Evolutionary conservation across 2,329 filamentous ascomycete genomes (phyloP).

Genomic region (Colletotrichum sp.): DNA sequence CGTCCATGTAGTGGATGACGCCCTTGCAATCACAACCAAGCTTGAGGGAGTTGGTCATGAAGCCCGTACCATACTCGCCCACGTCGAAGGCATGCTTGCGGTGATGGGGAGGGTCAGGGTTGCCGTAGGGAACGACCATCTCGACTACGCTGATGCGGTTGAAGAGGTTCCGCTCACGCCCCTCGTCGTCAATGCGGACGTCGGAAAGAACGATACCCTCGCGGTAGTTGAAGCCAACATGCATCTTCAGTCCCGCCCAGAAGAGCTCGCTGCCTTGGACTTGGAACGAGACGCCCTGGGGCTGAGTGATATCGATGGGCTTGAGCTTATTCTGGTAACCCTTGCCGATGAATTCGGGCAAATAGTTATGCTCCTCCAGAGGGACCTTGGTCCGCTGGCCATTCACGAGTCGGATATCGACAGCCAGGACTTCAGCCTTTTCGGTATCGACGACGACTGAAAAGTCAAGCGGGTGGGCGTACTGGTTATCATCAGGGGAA

Average conservation of each 20-base stretch:
- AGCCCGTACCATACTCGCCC: neutral
- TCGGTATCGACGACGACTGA: constrained; percentile 51
- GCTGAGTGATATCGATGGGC: constrained; percentile 74
- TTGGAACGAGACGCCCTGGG: constrained; percentile 70
- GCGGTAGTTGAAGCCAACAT: constrained; percentile 52
- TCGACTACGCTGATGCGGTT: constrained; percentile 9
- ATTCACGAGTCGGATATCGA: constrained; percentile 38
- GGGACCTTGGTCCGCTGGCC: constrained; percentile 40
- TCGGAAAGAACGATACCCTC: constrained; percentile 63
- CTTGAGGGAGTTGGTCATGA: constrained; percentile 68
- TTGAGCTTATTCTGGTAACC: constrained; percentile 62
- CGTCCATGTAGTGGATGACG: constrained; percentile 61
- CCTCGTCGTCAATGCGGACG: constrained; percentile 41
- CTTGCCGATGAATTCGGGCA: constrained; percentile 54
- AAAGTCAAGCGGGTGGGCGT: constrained; percentile 45
- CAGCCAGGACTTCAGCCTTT: constrained; percentile 49
- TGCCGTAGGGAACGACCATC: constrained; percentile 3
- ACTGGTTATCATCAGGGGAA: constrained; percentile 63
- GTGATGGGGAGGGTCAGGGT: neutral
- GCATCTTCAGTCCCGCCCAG: constrained; percentile 61
- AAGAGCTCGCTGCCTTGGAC: constrained; percentile 55
- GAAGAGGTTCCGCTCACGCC: neutral
- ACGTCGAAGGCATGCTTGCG: constrained; percentile 4
- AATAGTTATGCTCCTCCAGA: constrained; percentile 43
- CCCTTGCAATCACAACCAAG: constrained; percentile 73